Base-by-base conservation (phyloP, 2,329 filamentous ascomycete genomes). In the Akanthomyces lecanii region DNA sequence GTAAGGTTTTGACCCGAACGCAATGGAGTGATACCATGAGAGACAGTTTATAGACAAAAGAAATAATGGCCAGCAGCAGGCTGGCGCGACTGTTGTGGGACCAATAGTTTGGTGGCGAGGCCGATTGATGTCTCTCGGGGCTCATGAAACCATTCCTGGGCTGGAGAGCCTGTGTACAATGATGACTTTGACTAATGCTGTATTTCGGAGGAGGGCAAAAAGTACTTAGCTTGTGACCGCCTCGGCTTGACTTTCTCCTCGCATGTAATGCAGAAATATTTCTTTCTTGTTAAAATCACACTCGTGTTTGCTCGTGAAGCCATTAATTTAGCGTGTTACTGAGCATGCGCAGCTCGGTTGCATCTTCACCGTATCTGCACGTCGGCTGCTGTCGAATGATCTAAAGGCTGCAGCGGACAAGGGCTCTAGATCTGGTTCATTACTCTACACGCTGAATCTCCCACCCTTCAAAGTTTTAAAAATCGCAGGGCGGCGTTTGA, bases 101-200 rank as follows among this genome's bases (percentile, higher is more conserved):
- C 48, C 23, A n/a, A 21, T 14, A 28, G 42, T n/a, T 54, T 7
- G 21, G 21, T 25, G 42, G 44, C 10, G 51, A 23, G 18, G 30
- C 47, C 42, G 28, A n/a, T 56, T n/a, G 50, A 44, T 53, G 56
- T 38, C 50, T 25, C 28, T 42, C 16, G 48, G 36, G 44, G 44
- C 48, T 38, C 38, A 23, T 58, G 44, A 38, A 65, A 66, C 44
- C 68, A 67, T 65, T 67, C 69, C 68, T 70, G 71, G 69, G 68
- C 70, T 65, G 65, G 66, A 68, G 69, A 69, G 71, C 72, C 74
- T 69, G 67, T 77, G 76, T 77, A 77, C 75, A 77, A 77, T 75
- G 76, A 76, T 71, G 54, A 62, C 70, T 67, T 73, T 76, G 73
- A 73, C 72, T 76, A 77, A 75, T 76, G 70, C 71, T 75, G 70